Evolutionary conservation across 75 land plant genomes (phyloP).

Genomic region (Cryptomeria japonica): DNA sequence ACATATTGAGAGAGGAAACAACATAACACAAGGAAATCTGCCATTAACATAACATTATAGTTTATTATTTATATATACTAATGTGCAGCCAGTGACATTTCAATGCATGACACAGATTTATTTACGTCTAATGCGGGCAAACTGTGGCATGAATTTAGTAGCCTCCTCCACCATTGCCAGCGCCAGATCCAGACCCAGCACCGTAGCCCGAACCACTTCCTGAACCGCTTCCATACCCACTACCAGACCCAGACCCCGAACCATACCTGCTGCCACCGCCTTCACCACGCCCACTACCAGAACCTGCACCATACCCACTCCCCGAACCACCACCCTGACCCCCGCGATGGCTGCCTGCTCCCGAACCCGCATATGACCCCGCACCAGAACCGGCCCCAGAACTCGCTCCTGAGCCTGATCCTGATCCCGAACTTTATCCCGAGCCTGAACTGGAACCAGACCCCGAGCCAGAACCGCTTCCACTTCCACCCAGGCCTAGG

Average conservation of each 20-base stretch:
- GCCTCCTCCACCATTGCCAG: neutral
- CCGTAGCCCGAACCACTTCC: neutral
- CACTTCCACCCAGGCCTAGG: neutral
- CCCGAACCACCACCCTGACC: neutral
- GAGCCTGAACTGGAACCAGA: neutral
- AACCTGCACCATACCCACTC: neutral
- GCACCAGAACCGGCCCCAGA: neutral
- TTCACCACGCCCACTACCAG: neutral
- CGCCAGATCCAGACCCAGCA: neutral
- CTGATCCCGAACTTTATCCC: neutral
- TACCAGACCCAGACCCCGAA: neutral
- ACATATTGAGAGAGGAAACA: no score
- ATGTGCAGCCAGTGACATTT: no score
- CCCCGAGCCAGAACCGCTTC: neutral
- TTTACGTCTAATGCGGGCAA: no score
- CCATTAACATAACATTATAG: no score
- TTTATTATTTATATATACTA: no score
- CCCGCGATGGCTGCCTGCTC: neutral
- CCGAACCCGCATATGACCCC: neutral
- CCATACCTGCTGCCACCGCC: neutral
- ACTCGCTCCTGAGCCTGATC: neutral
- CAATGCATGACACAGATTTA: no score
- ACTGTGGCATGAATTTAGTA: no score
- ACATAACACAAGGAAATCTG: no score
- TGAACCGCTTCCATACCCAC: neutral